A percentile compares a stretch with the other conserved stretches of the same genome.
Conservation (phyloP, 2,329 filamentous ascomycete species). For the Blastomyces parvus region DNA sequence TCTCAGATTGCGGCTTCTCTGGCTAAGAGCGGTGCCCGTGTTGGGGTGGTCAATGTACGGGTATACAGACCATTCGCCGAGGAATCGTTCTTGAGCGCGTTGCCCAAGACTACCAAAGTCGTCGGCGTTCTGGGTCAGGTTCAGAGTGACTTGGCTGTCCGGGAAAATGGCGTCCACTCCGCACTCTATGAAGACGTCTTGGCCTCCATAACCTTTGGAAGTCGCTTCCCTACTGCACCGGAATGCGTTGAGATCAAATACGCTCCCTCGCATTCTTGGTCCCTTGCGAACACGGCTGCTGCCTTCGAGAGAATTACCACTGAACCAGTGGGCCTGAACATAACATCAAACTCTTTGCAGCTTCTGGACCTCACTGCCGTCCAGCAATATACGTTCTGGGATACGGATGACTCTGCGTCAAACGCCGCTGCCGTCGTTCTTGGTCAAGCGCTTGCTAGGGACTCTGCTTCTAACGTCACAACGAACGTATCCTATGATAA, state of each 20-base stretch:
- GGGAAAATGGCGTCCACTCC: conserved; percentile 70
- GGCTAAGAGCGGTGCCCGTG: conserved; percentile 60
- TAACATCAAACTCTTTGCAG: conserved; percentile 38
- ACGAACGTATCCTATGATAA: conserved; percentile 53
- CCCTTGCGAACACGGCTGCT: conserved; percentile 38
- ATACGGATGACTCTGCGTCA: conserved; percentile 64
- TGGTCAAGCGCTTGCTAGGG: conserved; percentile 50
- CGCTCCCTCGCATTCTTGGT: conserved; percentile 59
- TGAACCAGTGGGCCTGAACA: conserved; percentile 22
- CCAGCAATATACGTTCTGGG: conserved; percentile 90
- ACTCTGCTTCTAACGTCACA: conserved; percentile 53
- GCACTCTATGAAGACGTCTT: conserved; percentile 85
- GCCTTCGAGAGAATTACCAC: conserved; percentile 39
- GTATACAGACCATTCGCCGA: conserved; percentile 93
- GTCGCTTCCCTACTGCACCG: conserved; percentile 53
- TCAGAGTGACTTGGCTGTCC: conserved; percentile 58
- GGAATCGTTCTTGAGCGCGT: conserved; percentile 75
- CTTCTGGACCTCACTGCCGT: conserved; percentile 46
- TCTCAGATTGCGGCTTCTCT: conserved; percentile 69
- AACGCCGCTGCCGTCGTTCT: conserved; percentile 54
- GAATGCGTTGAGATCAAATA: conserved; percentile 82
- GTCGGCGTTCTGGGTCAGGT: conserved; percentile 89
- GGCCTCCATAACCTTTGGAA: conserved; percentile 70
- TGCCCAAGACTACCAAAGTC: conserved; percentile 65
- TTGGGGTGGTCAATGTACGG: conserved; percentile 84